Conservation (phyloP, 2,329 filamentous ascomycete genomes). For the Amauroascus niger region DNA sequence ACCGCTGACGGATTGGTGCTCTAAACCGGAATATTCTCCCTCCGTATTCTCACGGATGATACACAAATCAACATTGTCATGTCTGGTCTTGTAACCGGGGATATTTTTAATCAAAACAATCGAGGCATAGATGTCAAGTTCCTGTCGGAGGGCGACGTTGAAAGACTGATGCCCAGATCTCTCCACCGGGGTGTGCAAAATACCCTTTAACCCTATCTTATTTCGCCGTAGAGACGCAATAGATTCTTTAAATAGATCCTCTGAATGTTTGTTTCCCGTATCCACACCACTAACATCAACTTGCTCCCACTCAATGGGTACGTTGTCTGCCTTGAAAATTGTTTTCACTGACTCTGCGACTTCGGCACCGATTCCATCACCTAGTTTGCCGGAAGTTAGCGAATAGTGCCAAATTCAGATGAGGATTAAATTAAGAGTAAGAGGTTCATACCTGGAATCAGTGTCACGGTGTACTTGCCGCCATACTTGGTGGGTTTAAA, state of each 20-base stretch:
- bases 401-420: background rate
- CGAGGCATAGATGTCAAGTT: constrained; percentile 98
- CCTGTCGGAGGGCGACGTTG: constrained; percentile 98
- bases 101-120: constrained; percentile 99
- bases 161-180: constrained; percentile 97
- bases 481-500: constrained; percentile 99
- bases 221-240: constrained; percentile 94
- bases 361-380: constrained; percentile 95
- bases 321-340: constrained; percentile 98
- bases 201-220: constrained; percentile 98
- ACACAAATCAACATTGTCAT: constrained; percentile 94
- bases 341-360: constrained; percentile 97
- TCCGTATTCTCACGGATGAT: constrained; percentile 99
- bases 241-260: constrained; percentile 90
- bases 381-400: constrained; percentile 28
- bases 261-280: constrained; percentile 73
- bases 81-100: constrained; percentile 92
- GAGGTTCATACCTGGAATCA: constrained; percentile 68
- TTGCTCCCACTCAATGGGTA: constrained; percentile 98
- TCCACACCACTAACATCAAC: constrained; percentile 89
- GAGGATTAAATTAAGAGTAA: constrained; percentile 17
- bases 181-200: constrained; percentile 93
- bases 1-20: constrained; percentile 93
- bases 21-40: constrained; percentile 97
- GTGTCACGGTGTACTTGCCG: constrained; percentile 96